A percentile compares a stretch with the other conserved stretches of the same genome.
phyloP scores from a whole-genome alignment of 139 green algal species.

The Cymbomonas tetramitiformis region DNA sequence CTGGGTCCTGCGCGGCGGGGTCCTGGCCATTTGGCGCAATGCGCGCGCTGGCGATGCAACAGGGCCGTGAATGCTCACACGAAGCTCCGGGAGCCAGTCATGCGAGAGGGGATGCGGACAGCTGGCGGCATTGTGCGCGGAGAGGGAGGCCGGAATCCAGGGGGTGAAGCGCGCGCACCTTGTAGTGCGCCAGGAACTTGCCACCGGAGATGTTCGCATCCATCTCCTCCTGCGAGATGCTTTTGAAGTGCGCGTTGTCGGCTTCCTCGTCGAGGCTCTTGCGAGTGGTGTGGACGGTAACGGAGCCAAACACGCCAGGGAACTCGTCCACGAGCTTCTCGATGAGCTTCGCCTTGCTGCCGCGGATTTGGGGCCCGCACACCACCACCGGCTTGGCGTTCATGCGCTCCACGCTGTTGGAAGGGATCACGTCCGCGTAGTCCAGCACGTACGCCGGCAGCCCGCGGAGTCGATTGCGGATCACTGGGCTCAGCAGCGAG shows the following conservation, averaged over 20 bases:
- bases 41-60: too few species aligned
- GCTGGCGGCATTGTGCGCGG: too few species aligned
- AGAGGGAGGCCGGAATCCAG: too few species aligned
- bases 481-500: conserved; percentile 45
- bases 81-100: too few species aligned
- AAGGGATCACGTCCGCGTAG: conserved; percentile 61
- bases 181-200: conserved; percentile 3
- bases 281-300: conserved; percentile 17
- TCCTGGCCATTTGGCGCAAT: too few species aligned
- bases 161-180: too few species aligned
- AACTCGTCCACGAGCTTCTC: conserved; percentile 19
- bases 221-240: conserved; percentile 22
- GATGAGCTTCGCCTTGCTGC: conserved; percentile 26
- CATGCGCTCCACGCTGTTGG: conserved; percentile 53
- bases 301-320: conserved; percentile 33
- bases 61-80: too few species aligned
- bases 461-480: conserved; percentile 50
- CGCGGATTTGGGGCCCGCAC: conserved; percentile 22
- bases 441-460: conserved; percentile 60
- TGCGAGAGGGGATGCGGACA: too few species aligned
- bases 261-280: conserved; percentile 24
- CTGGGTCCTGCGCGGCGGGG: too few species aligned
- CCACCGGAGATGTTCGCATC: not conserved
- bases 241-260: conserved; percentile 25
- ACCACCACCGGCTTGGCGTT: conserved; percentile 52